A percentile compares a stretch with the other conserved stretches of the same genome.
Evolutionary conservation across 2,329 filamentous ascomycete genomes (phyloP).

Genomic region (Cladosporium sp.): DNA sequence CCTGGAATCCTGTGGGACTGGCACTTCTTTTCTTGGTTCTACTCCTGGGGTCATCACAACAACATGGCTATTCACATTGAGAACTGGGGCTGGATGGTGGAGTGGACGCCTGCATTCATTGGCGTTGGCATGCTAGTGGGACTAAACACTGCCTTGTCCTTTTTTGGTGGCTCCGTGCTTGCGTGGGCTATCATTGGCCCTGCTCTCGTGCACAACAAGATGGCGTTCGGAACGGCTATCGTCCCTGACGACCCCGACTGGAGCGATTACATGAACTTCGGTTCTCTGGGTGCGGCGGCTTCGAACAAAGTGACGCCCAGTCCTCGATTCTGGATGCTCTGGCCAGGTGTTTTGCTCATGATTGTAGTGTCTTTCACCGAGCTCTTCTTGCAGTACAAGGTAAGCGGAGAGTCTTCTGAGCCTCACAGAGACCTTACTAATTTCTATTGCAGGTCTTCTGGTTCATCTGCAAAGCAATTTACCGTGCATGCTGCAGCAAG

Average conservation of each 20-base stretch:
- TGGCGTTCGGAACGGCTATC: slow-evolving; percentile 38
- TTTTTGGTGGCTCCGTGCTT: slow-evolving; percentile 50
- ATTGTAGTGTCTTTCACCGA: slow-evolving; percentile 45
- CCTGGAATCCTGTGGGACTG: slow-evolving; percentile 51
- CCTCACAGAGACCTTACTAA: slow-evolving; percentile 28
- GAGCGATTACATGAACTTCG: slow-evolving; percentile 36
- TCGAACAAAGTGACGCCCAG: slow-evolving; percentile 40
- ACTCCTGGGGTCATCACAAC: slow-evolving; percentile 50
- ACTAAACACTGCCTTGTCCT: slow-evolving; percentile 53
- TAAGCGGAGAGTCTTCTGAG: not conserved
- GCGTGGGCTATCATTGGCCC: slow-evolving; percentile 56
- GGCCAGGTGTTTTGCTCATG: slow-evolving; percentile 47
- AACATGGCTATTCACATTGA: slow-evolving; percentile 45
- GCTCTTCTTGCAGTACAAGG: slow-evolving; percentile 14
- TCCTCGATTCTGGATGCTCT: slow-evolving; percentile 48
- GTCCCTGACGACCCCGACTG: slow-evolving; percentile 33
- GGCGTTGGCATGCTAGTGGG: slow-evolving; percentile 55
- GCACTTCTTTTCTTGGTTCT: slow-evolving; percentile 43
- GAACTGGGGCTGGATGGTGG: slow-evolving; percentile 57
- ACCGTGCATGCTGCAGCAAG: slow-evolving; percentile 39
- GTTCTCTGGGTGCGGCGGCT: slow-evolving; percentile 30
- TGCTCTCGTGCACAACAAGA: slow-evolving; percentile 47
- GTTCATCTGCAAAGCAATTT: slow-evolving; percentile 45
- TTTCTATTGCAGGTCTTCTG: slow-evolving; percentile 33
- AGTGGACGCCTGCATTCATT: slow-evolving; percentile 56